Evolutionary conservation across 352 stramenopile genomes (phyloP), one percentile per base, ranked within the genome.

Genomic region (Detonula confervacea): DNA sequence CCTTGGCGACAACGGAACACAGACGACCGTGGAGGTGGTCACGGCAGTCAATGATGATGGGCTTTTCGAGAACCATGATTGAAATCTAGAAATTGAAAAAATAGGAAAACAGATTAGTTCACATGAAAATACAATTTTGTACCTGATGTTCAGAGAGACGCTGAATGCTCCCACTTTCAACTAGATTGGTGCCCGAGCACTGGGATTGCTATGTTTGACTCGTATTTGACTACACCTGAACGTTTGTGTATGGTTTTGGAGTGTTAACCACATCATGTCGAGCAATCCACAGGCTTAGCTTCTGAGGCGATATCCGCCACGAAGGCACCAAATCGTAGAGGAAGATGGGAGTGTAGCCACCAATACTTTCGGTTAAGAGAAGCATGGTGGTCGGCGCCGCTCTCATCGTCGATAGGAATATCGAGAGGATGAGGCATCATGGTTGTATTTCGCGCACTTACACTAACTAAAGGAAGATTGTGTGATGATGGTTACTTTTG

Each of bases 11-110:
- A 73, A 99, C 92, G 90, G 96, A 98, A 59, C 96, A 96, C 37
- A 99, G 93, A 84, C 98, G 97, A 89, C 98, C 98, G 54, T 99
- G 88, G 77, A 99, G 90, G 94, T 99, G 98, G 87, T 97, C 97
- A 82, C 97, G 96, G 87, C 96, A 98, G 91, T 99, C 98, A 75
- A 99, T 96, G 73, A 99, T 87, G 81, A 98, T 95, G 77, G 95
- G 94, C 87, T 97, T 97, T 84, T 98, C 95, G 54, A 78, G 67
- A 59, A 83, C 75, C 75, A 83, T 83, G 52, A n/a, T n/a, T n/a
- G n/a, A n/a, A n/a, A n/a, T n/a, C n/a, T n/a, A n/a, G n/a, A n/a
- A n/a, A n/a, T n/a, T n/a, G n/a, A n/a, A n/a, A n/a, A n/a, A n/a
- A n/a, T n/a, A n/a, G n/a, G n/a, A 64, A 61, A 52, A n/a, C 20